Conservation (phyloP, 495 filamentous ascomycete genomes). For the Aspergillus nanangensis region DNA sequence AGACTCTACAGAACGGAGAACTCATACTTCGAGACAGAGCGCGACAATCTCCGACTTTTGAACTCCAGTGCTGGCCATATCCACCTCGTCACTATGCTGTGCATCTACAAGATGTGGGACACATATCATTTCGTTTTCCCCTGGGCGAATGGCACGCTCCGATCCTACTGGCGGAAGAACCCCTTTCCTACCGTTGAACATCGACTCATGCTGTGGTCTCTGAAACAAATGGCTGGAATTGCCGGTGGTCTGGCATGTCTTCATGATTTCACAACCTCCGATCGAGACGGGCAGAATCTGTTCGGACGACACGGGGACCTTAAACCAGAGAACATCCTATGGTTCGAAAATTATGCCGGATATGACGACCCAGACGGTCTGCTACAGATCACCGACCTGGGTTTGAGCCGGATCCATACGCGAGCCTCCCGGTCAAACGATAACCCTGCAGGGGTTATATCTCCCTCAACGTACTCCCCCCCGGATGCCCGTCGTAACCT, state of each 20-base stretch:
- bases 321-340: constrained; percentile 31
- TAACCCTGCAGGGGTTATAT: neutral
- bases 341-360: constrained; percentile 10
- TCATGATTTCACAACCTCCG: constrained; percentile 15
- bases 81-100: constrained; percentile 6
- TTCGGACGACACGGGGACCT: constrained; percentile 20
- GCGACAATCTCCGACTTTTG: neutral
- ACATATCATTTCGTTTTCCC: constrained; percentile 21
- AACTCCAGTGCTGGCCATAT: neutral
- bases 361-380: constrained; percentile 1
- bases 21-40: neutral
- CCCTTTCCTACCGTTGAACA: neutral
- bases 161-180: constrained; percentile 11
- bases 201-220: constrained; percentile 10
- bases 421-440: constrained; percentile 1
- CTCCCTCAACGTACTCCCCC: constrained; percentile 29
- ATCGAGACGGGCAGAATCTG: constrained; percentile 10
- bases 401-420: constrained; percentile 19
- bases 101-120: neutral
- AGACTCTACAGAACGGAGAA: neutral
- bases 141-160: constrained; percentile 19
- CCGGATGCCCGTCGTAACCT: constrained; percentile 38
- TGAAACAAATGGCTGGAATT: constrained; percentile 16
- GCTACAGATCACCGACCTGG: constrained; percentile 20
- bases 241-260: constrained; percentile 12